Evolutionary conservation across 2,329 filamentous ascomycete genomes (phyloP), one percentile per base, ranked within the genome.

Genomic region (Exserohilum rostratum): DNA sequence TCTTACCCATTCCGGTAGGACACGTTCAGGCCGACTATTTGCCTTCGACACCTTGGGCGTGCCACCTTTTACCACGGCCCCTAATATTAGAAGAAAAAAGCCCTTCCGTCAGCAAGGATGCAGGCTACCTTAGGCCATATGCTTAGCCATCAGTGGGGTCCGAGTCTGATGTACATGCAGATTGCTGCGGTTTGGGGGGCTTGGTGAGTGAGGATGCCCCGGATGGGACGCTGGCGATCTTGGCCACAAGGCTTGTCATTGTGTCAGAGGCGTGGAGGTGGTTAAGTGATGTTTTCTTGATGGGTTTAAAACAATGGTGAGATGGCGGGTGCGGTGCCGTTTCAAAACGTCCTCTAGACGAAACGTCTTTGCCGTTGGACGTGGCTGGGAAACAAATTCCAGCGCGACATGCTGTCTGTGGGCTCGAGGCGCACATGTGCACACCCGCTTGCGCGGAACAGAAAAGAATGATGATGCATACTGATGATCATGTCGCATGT

Each of bases 41-140:
- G 53, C 58, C 53, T 54, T 59, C 53, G 47, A 44, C 46, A 44
- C 53, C 27, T 48, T 45, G 57, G 39, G 39, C 47, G 53, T 46
- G 53, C 47, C 46, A 52, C 45, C 27, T 40, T 33, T 45, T 39
- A 31, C 39, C 15, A 10, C 13, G 6, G 25, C 22, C 11, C 35
- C 51, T 54, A 51, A 55, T 43, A 48, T 53, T 50, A 54, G 55
- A 55, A 59, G 15, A 53, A 54, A 54, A 56, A 51, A 37, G 37
- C 34, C 44, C 42, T 38, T 25, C 27, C 43, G 27, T 52, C 33
- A 46, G 50, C 38, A 53, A 48, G 44, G 35, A 42, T 48, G 50
- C 46, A 20, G 44, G 25, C 22, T 35, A 5, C 15, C 39, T 22
- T 34, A 31, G 50, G 43, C n/a, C 34, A 47, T 33, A 40, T 39